These are phyloP conservation scores for Neobulgaria alba DNA, from an alignment of 2,329 filamentous ascomycete genomes.

Conservation along the genomic window DNA sequence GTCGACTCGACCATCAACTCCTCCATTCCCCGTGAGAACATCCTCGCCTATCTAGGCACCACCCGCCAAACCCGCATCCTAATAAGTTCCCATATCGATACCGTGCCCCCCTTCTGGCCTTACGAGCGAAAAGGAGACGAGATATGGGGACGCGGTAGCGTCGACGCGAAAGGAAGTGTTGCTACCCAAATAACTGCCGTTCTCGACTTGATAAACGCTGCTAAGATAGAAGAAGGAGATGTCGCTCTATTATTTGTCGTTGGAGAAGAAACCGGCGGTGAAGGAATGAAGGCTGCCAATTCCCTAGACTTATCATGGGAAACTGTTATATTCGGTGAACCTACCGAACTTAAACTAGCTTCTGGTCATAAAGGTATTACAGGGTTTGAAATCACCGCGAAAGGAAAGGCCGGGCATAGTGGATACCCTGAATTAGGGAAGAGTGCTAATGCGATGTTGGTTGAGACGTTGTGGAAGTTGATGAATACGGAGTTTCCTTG, in stretches of 20 bases:
- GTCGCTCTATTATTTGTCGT: conserved; percentile 61
- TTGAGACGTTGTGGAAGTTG: conserved; percentile 61
- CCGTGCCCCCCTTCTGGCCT: conserved; percentile 43
- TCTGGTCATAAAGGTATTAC: conserved; percentile 86
- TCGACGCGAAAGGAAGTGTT: conserved; percentile 62
- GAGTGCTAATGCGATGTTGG: conserved; percentile 73
- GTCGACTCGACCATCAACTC: conserved; percentile 23
- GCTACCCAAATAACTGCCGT: conserved; percentile 68
- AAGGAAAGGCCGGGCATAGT: conserved; percentile 74
- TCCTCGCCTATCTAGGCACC: conserved; percentile 49
- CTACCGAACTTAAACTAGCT: conserved; percentile 79
- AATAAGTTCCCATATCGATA: conserved; percentile 58
- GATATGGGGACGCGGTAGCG: conserved; percentile 66
- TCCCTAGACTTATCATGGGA: conserved; percentile 43
- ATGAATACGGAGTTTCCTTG: conserved; percentile 63
- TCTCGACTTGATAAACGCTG: conserved; percentile 40
- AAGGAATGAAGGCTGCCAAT: conserved; percentile 64
- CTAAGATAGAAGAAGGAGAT: conserved; percentile 37
- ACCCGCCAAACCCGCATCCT: conserved; percentile 41
- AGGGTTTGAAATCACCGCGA: conserved; percentile 56
- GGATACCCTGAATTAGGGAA: conserved; percentile 88
- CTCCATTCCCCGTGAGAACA: conserved; percentile 37
- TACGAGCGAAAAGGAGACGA: conserved; percentile 32
- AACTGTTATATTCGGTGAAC: conserved; percentile 84
- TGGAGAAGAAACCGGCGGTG: conserved; percentile 73